These are phyloP conservation scores for Aspergillus eucalypticola DNA, from an alignment of 2,329 filamentous ascomycete species.

Conservation along the genomic window DNA sequence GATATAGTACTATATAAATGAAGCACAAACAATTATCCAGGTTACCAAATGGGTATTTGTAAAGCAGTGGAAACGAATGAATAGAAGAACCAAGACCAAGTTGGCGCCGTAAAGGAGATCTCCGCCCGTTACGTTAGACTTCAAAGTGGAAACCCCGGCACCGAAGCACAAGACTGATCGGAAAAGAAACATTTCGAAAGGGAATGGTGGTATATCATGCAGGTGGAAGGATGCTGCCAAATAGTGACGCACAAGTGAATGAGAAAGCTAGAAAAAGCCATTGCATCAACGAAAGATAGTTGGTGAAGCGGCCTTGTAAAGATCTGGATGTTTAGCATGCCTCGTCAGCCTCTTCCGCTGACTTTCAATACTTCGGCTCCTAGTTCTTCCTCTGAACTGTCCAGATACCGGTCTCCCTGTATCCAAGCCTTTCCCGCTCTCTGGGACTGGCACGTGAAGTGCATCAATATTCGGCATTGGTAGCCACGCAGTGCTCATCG, in stretches of 20 bases:
- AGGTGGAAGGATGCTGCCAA: neutral
- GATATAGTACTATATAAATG: conserved; percentile 6
- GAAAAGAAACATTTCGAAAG: neutral
- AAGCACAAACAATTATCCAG: neutral
- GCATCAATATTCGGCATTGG: neutral
- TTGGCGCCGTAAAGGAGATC: neutral
- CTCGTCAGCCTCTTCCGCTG: conserved; percentile 23
- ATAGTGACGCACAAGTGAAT: neutral
- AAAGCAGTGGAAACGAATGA: neutral
- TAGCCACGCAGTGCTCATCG: neutral
- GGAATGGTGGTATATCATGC: neutral
- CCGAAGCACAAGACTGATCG: neutral
- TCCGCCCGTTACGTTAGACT: conserved; percentile 6
- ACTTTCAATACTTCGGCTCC: conserved; percentile 27
- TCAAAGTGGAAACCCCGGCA: conserved; percentile 4
- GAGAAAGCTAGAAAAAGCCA: neutral
- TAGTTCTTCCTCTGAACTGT: conserved; percentile 24
- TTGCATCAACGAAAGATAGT: conserved; percentile 16
- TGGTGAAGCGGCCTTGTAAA: conserved; percentile 13
- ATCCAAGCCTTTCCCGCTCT: neutral
- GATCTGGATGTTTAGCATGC: conserved; percentile 19
- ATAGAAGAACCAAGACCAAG: neutral
- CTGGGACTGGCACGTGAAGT: neutral
- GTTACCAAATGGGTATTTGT: conserved; percentile 14
- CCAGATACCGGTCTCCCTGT: conserved; percentile 10